phyloP scores from a whole-genome alignment of 306 rosid genomes.

The Biancaea sappan region DNA sequence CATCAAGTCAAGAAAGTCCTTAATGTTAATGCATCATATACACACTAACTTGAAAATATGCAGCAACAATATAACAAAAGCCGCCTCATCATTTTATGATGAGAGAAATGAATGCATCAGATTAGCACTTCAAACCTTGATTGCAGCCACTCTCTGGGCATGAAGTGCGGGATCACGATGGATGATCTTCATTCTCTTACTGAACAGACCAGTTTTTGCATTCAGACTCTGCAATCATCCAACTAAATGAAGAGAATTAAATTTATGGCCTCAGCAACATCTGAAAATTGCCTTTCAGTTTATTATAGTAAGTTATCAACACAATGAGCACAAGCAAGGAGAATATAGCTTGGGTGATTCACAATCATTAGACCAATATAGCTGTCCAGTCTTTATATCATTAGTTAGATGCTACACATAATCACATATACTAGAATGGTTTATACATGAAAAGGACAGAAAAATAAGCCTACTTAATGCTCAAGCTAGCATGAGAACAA shows the following conservation, averaged over 20 bases:
- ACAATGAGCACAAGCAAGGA: too few species aligned
- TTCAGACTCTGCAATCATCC: conserved; percentile 94
- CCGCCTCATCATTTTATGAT: not conserved
- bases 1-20: not conserved
- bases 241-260: conserved; percentile 77
- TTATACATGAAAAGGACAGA: too few species aligned
- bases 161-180: conserved; percentile 84
- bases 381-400: too few species aligned
- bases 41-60: conserved; percentile 1
- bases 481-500: too few species aligned
- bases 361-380: too few species aligned
- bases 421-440: too few species aligned
- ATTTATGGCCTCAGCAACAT: conserved; percentile 40
- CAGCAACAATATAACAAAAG: not conserved
- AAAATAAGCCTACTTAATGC: too few species aligned
- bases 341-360: too few species aligned
- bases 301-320: too few species aligned
- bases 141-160: conserved; percentile 94
- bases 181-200: conserved; percentile 96
- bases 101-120: not conserved
- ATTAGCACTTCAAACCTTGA: conserved; percentile 64
- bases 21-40: conserved; percentile 1
- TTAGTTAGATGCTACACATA: too few species aligned
- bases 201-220: conserved; percentile 94
- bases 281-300: too few species aligned